Evolutionary conservation across 768 basidiomycete genomes (phyloP).

Genomic region (Xerocomus potaroensis): DNA sequence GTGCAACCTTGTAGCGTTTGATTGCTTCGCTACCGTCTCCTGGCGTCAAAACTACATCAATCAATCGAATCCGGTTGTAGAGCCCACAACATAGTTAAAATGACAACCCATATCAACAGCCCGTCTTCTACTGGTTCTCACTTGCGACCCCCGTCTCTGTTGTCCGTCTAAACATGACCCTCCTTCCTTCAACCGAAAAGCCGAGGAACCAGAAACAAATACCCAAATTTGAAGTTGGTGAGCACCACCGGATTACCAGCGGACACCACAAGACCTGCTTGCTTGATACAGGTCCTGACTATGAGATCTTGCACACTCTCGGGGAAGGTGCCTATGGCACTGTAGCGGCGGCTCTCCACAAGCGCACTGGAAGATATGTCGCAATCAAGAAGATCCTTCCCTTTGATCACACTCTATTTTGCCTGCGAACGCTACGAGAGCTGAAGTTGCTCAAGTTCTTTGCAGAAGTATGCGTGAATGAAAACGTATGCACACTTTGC

Average conservation of each 20-base stretch:
- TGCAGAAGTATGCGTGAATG: constrained; percentile 73
- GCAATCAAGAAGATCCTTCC: constrained; percentile 96
- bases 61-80: constrained; percentile 1
- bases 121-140: not conserved
- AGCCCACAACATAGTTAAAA: not conserved
- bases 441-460: constrained; percentile 87
- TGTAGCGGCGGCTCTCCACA: constrained; percentile 84
- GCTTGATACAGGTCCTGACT: constrained; percentile 54
- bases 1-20: constrained; percentile 2
- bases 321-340: constrained; percentile 90
- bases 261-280: constrained; percentile 2
- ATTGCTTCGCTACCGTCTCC: constrained; percentile 2
- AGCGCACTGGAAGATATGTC: constrained; percentile 75
- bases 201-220: constrained; percentile 57
- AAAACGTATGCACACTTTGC: constrained; percentile 51
- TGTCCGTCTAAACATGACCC: constrained; percentile 2
- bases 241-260: constrained; percentile 3
- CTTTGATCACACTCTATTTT: constrained; percentile 92
- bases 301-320: constrained; percentile 67
- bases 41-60: constrained; percentile 11
- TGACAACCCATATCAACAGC: not conserved
- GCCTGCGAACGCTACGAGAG: constrained; percentile 84
- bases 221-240: constrained; percentile 72
- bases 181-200: constrained; percentile 9
- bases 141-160: not conserved